Base-by-base conservation (phyloP, 106 monocot genomes). In the Amphibolis antarctica region DNA sequence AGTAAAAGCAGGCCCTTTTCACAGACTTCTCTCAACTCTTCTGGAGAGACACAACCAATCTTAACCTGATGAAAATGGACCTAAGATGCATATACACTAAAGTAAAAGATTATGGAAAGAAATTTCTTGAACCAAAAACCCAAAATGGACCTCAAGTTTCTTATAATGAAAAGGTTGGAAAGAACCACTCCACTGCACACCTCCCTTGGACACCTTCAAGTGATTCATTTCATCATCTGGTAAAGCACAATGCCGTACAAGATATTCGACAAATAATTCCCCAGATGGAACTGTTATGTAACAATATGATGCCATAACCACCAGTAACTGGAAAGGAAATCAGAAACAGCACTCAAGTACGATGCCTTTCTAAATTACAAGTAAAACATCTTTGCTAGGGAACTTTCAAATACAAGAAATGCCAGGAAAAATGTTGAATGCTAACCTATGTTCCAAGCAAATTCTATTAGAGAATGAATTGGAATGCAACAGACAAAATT, bases 281-380 rank as follows among this genome's bases (percentile, higher is more conserved):
- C 76, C 79, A 66, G 86, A 68, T 63, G 76, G 56, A 42, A 86
- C 86, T 67, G 69, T 74, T 61, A 90, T 62, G 64, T 96, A 96
- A 48, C 90, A 96, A 68, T 96, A 90, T 51, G 90, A 96, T 53
- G 96, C 96, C 96, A 96, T 90, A 46, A 96, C 96, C 70, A 96
- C 78, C 61, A 96, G 80, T 61, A 96, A 75, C 96, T 96, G 84
- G 1, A 45, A 72, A 0, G 22, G 54, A 42, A 63, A 64, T 49
- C 55, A 80, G 45, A 62, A 82, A 47, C 48, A 61, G 42, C 26
- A 69, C 23, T 51, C 3, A n/a, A 46, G 46, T 10, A 0, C 46
- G n/a, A 49, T 49, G 48, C 9, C 46, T 17, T 49, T 49, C 15
- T 49, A 13, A 13, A 49, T 17, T n/a, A n/a, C n/a, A n/a, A n/a